These are phyloP conservation scores for Yarrowia galli DNA, from an alignment of 1,139 yeast genomes.

Conservation along the genomic window DNA sequence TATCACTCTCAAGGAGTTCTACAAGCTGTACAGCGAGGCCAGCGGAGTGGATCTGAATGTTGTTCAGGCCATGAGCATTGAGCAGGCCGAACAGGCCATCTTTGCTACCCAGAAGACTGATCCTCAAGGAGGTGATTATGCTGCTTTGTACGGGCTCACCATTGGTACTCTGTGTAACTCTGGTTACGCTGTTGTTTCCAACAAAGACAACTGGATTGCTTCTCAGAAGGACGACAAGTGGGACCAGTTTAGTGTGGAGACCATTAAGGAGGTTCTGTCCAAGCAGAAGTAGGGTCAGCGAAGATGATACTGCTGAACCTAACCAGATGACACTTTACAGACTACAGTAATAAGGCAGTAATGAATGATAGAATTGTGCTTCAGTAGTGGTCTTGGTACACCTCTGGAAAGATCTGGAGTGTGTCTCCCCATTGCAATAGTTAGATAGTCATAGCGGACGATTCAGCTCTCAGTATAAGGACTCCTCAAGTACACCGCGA, in stretches of 20 bases:
- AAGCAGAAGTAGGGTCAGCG: background rate
- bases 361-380: no score
- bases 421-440: no score
- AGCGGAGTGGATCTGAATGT: slow-evolving; percentile 11
- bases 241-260: background rate
- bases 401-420: no score
- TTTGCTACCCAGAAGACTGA: slow-evolving; percentile 4
- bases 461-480: no score
- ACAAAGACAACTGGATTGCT: slow-evolving; percentile 32
- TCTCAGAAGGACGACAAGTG: slow-evolving; percentile 13
- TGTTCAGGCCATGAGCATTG: slow-evolving; percentile 7
- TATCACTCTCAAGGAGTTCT: slow-evolving; percentile 23
- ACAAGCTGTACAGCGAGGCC: slow-evolving; percentile 7
- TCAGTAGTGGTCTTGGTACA: no score
- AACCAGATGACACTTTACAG: no score
- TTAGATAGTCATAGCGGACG: no score
- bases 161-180: slow-evolving; percentile 23
- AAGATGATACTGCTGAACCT: no score
- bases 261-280: background rate
- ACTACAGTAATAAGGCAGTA: no score
- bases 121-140: slow-evolving; percentile 15
- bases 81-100: slow-evolving; percentile 8
- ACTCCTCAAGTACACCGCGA: no score
- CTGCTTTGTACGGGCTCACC: slow-evolving; percentile 19
- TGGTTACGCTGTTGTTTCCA: background rate